Evolutionary conservation across 305 asterid species (phyloP).

Genomic region (Striga hermonthica): DNA sequence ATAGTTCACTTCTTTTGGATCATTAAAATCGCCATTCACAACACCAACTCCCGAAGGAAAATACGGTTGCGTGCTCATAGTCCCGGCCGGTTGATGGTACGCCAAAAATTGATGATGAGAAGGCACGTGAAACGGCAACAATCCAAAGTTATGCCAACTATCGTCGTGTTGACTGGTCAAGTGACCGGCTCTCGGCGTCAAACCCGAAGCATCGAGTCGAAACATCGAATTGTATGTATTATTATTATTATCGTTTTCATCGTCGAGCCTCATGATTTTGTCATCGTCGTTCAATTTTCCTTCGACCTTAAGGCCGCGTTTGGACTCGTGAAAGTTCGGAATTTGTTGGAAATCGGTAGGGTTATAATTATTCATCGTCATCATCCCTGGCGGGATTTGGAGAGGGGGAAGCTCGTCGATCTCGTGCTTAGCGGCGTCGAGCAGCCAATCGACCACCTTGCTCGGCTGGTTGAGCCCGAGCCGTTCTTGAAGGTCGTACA

Average conservation of each 20-base stretch:
- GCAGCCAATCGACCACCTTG: conserved; percentile 84
- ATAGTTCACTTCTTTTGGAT: not conserved
- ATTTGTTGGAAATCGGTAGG: not conserved
- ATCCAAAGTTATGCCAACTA: conserved; percentile 38
- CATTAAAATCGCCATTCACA: not conserved
- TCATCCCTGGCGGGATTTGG: conserved; percentile 39
- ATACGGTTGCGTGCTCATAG: not conserved
- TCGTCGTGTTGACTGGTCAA: conserved; percentile 34
- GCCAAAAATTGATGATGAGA: not conserved
- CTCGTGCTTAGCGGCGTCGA: conserved; percentile 63
- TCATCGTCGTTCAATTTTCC: not conserved
- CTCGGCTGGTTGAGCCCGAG: conserved; percentile 77
- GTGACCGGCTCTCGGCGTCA: conserved; percentile 37
- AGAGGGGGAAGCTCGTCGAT: conserved; percentile 71
- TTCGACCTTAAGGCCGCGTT: conserved; percentile 26
- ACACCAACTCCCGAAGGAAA: not conserved
- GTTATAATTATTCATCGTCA: not conserved
- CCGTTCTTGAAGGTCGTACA: conserved; percentile 79
- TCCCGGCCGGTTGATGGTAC: not conserved
- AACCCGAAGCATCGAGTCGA: conserved; percentile 28
- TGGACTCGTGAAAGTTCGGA: conserved; percentile 1
- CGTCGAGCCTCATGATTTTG: not conserved
- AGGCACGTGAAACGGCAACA: not conserved
- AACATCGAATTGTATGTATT: conserved; percentile 34
- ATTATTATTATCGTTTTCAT: not conserved